Percentiles rank a stretch among this genome's conserved stretches.
phyloP scores from a whole-genome alignment of 2,329 filamentous ascomycete genomes.

The Huntiella omanensis region DNA sequence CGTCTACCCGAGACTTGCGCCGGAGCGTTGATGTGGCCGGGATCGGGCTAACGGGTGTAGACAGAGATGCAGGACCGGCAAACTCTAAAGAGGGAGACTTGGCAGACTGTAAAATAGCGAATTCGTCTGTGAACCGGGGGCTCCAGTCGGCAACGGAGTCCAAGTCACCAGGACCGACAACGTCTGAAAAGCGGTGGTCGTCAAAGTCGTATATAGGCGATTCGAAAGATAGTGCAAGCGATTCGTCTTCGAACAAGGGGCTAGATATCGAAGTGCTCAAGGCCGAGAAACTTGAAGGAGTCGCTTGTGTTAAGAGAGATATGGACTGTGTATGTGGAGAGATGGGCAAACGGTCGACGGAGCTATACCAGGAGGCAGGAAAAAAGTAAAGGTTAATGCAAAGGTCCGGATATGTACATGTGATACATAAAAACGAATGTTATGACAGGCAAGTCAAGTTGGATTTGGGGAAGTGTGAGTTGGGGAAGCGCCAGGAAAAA shows the following conservation, averaged over 20 bases:
- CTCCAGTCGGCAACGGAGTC: conserved; percentile 1
- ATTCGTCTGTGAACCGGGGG: conserved; percentile 4
- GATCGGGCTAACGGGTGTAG: background rate
- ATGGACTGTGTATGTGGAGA: too few relatives aligned
- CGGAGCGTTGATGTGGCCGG: background rate
- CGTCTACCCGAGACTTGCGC: too few relatives aligned
- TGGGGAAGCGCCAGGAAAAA: too few relatives aligned
- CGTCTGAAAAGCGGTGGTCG: background rate
- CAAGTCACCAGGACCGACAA: background rate
- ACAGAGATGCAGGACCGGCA: background rate
- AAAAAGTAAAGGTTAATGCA: too few relatives aligned
- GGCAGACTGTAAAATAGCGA: background rate
- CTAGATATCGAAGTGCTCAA: background rate
- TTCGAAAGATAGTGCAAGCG: background rate
- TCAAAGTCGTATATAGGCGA: background rate
- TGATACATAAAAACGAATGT: too few relatives aligned
- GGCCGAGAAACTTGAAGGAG: background rate
- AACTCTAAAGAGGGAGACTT: conserved; percentile 1
- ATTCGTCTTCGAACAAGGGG: conserved; percentile 4
- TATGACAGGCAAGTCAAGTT: too few relatives aligned
- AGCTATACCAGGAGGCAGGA: too few relatives aligned
- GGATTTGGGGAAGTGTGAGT: too few relatives aligned
- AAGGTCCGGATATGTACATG: too few relatives aligned
- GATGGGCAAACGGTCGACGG: too few relatives aligned
- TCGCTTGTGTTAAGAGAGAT: background rate